Conservation (phyloP, 2,329 filamentous ascomycete genomes). For the Diaporthe citri region DNA sequence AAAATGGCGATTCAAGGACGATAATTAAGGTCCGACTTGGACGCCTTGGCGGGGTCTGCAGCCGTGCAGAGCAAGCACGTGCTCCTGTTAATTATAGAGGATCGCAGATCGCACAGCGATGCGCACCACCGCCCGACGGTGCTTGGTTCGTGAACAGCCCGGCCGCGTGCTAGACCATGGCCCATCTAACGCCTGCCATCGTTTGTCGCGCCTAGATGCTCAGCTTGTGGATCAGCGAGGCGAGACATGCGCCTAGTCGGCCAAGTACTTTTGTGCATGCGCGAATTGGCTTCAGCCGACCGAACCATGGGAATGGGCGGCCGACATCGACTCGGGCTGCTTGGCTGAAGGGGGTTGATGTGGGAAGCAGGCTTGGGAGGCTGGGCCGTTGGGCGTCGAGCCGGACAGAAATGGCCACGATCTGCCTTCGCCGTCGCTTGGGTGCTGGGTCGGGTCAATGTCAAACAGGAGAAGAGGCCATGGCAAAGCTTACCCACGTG, state of each 20-base stretch:
- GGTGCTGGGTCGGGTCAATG: conserved; percentile 12
- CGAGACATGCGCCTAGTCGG: conserved; percentile 8
- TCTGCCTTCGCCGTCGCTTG: background rate
- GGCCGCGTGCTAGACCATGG: background rate
- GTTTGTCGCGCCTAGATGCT: background rate
- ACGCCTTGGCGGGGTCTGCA: conserved; percentile 1
- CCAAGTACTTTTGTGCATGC: background rate
- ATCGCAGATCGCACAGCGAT: conserved; percentile 13
- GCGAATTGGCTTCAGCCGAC: conserved; percentile 18
- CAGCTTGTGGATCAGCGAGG: conserved; percentile 5
- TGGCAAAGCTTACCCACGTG: conserved; percentile 35
- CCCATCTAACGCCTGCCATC: background rate
- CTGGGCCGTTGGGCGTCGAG: conserved; percentile 13
- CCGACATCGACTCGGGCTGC: background rate
- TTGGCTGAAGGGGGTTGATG: conserved; percentile 13
- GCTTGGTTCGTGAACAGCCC: conserved; percentile 2
- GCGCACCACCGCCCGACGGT: conserved; percentile 10
- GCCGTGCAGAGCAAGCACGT: conserved; percentile 16
- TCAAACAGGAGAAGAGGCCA: conserved; percentile 15
- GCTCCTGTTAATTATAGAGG: background rate
- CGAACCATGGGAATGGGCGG: background rate
- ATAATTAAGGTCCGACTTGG: background rate
- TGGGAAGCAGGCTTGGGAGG: conserved; percentile 9
- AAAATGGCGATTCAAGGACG: background rate
- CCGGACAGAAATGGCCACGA: conserved; percentile 4